Evolutionary conservation across 257 asterid species (phyloP).

Genomic region (Apocynum venetum): DNA sequence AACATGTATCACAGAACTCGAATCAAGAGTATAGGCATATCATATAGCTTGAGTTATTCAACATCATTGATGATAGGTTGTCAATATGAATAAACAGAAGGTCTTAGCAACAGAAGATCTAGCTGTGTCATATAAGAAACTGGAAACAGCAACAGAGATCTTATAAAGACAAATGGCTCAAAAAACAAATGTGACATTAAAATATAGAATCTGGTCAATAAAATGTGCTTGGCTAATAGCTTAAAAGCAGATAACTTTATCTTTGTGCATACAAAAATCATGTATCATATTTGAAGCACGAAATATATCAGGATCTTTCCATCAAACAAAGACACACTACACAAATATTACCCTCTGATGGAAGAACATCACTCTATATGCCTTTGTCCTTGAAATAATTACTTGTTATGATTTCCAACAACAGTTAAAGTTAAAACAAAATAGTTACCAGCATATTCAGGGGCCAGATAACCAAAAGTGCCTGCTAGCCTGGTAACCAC

Average conservation of each 20-base stretch:
- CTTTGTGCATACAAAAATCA: not conserved
- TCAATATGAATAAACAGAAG: not conserved
- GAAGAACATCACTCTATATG: not conserved
- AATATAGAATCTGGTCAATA: not conserved
- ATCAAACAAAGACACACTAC: not conserved
- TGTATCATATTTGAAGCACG: not conserved
- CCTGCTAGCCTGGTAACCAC: conserved; percentile 86
- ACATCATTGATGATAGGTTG: not conserved
- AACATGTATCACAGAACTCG: not conserved
- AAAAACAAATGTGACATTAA: not conserved
- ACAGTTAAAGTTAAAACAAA: not conserved
- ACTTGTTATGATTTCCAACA: not conserved
- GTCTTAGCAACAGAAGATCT: too few species aligned
- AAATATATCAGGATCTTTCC: not conserved
- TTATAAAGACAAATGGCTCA: not conserved
- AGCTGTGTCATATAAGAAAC: not conserved
- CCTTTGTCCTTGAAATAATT: not conserved
- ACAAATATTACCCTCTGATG: not conserved
- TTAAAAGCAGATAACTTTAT: not conserved
- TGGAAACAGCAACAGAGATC: not conserved
- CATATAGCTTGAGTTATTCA: not conserved
- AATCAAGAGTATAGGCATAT: not conserved
- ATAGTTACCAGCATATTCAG: conserved; percentile 80
- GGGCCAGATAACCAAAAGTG: conserved; percentile 88
- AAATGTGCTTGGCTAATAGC: not conserved